Conservation (phyloP, 495 filamentous ascomycete species). For the Aspergillus sclerotioniger region DNA sequence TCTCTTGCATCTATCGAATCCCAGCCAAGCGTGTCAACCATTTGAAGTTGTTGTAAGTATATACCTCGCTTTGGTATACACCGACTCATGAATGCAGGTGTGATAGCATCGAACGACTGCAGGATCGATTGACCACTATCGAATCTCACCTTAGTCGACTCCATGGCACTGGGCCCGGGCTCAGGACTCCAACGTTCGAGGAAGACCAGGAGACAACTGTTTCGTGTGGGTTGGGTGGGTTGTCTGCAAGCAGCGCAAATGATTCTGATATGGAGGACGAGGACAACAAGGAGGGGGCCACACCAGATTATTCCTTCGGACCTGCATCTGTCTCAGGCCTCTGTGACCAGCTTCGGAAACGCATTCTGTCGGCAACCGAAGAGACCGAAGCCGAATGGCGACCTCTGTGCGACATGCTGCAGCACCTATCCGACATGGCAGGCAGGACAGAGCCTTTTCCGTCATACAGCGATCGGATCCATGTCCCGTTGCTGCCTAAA, state of each 20-base stretch:
- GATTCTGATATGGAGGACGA: background rate
- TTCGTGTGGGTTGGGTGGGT: background rate
- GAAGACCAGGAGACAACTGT: background rate
- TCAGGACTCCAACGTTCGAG: background rate
- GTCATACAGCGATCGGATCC: background rate
- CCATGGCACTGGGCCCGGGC: background rate
- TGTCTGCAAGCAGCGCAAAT: background rate
- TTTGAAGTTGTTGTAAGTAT: conserved; percentile 7
- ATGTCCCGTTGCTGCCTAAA: background rate
- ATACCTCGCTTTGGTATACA: no score
- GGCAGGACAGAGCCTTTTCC: conserved; percentile 5
- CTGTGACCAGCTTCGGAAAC: conserved; percentile 1
- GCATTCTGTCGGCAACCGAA: background rate
- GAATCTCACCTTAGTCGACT: conserved; percentile 2
- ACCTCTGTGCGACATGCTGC: conserved; percentile 1
- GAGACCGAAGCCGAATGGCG: background rate
- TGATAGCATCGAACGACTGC: conserved; percentile 9
- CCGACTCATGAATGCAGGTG: no score
- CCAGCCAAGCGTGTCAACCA: conserved; percentile 10
- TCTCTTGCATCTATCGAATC: conserved; percentile 5
- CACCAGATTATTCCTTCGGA: background rate
- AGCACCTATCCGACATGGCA: conserved; percentile 3
- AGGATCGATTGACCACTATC: conserved; percentile 10
- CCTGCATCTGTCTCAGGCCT: background rate
- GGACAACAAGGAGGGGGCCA: background rate